Evolutionary conservation across 2,329 filamentous ascomycete species (phyloP).

Genomic region (Penicillium sp.): DNA sequence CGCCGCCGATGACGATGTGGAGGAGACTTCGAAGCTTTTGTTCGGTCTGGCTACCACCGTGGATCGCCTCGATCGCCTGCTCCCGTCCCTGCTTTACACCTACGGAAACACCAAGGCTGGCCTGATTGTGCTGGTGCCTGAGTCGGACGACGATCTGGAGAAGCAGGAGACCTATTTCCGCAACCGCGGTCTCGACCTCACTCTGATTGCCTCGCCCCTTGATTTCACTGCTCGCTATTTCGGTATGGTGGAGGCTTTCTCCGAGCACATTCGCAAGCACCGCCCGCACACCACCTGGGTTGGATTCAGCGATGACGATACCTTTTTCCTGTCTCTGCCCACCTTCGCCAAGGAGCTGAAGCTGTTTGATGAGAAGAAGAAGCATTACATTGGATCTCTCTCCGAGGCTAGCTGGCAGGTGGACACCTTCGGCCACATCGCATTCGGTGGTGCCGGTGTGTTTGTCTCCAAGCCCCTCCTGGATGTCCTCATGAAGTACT

Average conservation of each 20-base stretch:
- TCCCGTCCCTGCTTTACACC: conserved; percentile 44
- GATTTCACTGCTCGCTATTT: conserved; percentile 47
- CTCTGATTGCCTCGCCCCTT: conserved; percentile 40
- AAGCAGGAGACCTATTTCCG: conserved; percentile 44
- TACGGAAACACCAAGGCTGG: conserved; percentile 44
- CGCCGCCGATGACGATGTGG: conserved; percentile 39
- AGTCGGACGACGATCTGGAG: conserved; percentile 40
- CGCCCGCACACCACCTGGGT: conserved; percentile 45
- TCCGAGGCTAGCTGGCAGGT: conserved; percentile 48
- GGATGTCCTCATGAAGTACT: conserved; percentile 38
- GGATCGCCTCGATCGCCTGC: conserved; percentile 42
- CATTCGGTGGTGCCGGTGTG: conserved; percentile 47
- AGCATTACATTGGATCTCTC: conserved; percentile 45
- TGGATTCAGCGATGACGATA: conserved; percentile 47
- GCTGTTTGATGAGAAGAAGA: conserved; percentile 40
- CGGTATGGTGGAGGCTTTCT: conserved; percentile 43
- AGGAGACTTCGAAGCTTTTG: conserved; percentile 43
- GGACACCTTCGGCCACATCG: conserved; percentile 45
- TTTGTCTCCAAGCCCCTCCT: conserved; percentile 45
- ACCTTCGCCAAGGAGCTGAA: conserved; percentile 41
- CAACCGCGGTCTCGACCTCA: conserved; percentile 43
- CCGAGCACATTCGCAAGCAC: conserved; percentile 37
- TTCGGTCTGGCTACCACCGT: conserved; percentile 46
- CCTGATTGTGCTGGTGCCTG: conserved; percentile 43
- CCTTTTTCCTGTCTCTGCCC: conserved; percentile 44